Base-by-base conservation (phyloP, 1,284 basidiomycete genomes). In the Ustilago sp. region DNA sequence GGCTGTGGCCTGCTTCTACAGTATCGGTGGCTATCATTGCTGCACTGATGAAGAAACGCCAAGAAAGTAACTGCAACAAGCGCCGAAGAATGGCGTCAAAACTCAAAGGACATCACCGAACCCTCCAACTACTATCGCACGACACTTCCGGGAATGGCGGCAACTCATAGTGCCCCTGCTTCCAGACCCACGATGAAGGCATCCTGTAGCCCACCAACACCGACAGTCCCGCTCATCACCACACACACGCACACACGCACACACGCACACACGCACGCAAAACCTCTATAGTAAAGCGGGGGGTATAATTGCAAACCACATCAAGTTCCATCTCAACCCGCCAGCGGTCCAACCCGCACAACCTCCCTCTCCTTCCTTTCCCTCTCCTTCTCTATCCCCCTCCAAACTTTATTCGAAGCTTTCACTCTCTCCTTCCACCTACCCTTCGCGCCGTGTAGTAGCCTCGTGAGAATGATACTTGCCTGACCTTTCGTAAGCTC, bases 401-500 rank as follows among this genome's bases (percentile, higher is more conserved):
- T 45, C 66, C 70, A 67, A 7, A 56, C 48, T 38, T 61, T 68
- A 38, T 81, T 83, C 0, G 74, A 50, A 34, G 41, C 35, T 53
- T 77, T 78, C 17, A 63, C 79, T 34, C 57, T 60, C 4, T 75
- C 63, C 56, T 69, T 63, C 81, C 80, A 81, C 11, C 77, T 58
- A 4, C 39, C 45, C 53, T 81, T 80, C 3, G 78, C 70, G 1
- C 81, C 81, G 38, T 79, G 77, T 32, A 68, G 34, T 15, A 83
- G 59, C 3, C 80, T 53, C 0, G 80, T 79, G 3, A 83, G 57
- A n/a, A 83, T 77, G 8, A 68, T 55, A 8, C 63, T 52, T 8
- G 81, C 81, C 31, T 82, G 74, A 11, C 81, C 81, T 45, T 82
- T 83, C 7, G 81, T 82, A 8, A 83, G 58, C 13, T 52, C 35